These are phyloP conservation scores for Nitzschia inconspicua DNA, from an alignment of 108 stramenopile genomes.

Conservation along the genomic window DNA sequence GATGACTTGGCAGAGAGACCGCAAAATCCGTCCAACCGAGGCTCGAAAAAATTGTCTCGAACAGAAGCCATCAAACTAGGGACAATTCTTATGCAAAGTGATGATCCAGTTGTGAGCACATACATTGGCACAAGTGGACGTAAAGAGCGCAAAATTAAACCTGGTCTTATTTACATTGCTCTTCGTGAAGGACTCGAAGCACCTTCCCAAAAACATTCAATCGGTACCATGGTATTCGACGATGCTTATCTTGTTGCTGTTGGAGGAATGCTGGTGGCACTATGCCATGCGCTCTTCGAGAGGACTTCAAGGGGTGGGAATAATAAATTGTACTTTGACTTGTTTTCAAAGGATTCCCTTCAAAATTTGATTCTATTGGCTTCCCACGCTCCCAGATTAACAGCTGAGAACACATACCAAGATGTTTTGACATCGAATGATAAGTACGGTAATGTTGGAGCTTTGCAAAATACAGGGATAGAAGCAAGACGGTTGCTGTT, in stretches of 20 bases:
- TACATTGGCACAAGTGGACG: slow-evolving; percentile 38
- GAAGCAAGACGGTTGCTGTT: slow-evolving; percentile 64
- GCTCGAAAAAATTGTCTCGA: slow-evolving; percentile 5
- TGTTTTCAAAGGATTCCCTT: slow-evolving; percentile 51
- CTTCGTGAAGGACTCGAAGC: slow-evolving; percentile 33
- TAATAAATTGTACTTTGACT: slow-evolving; percentile 27
- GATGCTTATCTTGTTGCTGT: slow-evolving; percentile 9
- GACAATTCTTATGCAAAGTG: slow-evolving; percentile 11
- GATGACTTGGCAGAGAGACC: background rate
- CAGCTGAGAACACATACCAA: slow-evolving; percentile 17
- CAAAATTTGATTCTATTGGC: slow-evolving; percentile 45
- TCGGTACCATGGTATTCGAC: background rate
- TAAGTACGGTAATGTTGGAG: slow-evolving; percentile 10
- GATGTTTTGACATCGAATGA: slow-evolving; percentile 32
- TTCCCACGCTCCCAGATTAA: slow-evolving; percentile 44
- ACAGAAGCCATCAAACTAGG: slow-evolving; percentile 26
- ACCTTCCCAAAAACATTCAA: background rate
- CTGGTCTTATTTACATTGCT: slow-evolving; percentile 42
- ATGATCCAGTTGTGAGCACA: slow-evolving; percentile 31
- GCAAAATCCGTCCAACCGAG: background rate
- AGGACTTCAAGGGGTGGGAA: slow-evolving; percentile 2
- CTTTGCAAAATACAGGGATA: slow-evolving; percentile 26
- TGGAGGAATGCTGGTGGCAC: slow-evolving; percentile 7
- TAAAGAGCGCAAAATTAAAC: slow-evolving; percentile 42
- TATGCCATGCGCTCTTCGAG: slow-evolving; percentile 1